A percentile compares a stretch with the other conserved stretches of the same genome.
Conservation (phyloP, 306 rosid species). For the Inga oerstediana region DNA sequence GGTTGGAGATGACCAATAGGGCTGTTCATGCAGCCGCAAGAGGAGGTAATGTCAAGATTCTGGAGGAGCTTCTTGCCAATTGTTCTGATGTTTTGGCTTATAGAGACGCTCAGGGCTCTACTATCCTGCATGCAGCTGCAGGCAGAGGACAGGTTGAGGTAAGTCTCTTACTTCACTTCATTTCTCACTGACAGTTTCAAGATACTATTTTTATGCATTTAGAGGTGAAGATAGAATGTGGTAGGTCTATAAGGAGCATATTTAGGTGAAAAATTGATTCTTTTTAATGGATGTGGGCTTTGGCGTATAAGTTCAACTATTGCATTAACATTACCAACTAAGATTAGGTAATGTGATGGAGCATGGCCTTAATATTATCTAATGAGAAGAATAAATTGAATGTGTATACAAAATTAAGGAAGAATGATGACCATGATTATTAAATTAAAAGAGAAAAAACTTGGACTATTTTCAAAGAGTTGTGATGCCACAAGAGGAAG, state of each 20-base stretch:
- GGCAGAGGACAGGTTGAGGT: constrained; percentile 95
- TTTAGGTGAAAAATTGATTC: background rate
- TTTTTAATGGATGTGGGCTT: background rate
- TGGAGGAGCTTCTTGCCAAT: constrained; percentile 75
- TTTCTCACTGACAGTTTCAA: background rate
- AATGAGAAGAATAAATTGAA: background rate
- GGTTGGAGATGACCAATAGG: constrained; percentile 84
- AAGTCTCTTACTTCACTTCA: constrained; percentile 9
- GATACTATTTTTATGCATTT: background rate
- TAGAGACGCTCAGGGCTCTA: constrained; percentile 83
- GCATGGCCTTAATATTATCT: background rate
- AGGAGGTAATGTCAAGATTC: constrained; percentile 77
- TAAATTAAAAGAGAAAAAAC: background rate
- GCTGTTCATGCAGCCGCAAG: constrained; percentile 96
- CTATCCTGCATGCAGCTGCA: constrained; percentile 91
- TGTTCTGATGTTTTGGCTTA: constrained; percentile 75
- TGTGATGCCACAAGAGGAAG: background rate
- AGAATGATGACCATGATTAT: background rate
- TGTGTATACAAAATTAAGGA: background rate
- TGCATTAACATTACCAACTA: background rate
- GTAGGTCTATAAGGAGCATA: background rate
- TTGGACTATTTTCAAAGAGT: background rate
- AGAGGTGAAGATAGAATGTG: background rate
- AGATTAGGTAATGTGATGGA: background rate
- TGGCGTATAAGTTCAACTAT: background rate